These are phyloP conservation scores for Chrysosporium queenslandicum DNA, from an alignment of 2,329 filamentous ascomycete species.

Conservation along the genomic window DNA sequence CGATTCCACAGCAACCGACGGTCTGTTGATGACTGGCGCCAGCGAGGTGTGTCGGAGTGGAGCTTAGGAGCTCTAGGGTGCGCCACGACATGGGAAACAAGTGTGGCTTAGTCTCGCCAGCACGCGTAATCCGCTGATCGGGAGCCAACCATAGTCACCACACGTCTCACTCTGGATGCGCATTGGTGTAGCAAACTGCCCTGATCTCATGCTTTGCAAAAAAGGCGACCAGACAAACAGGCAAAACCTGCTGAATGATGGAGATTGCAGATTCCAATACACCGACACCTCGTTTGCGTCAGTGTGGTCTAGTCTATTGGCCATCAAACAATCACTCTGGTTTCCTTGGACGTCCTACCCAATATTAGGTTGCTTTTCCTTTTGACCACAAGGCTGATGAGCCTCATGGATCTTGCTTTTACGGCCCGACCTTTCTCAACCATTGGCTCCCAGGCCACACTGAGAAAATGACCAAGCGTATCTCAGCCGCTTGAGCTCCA, in stretches of 20 bases:
- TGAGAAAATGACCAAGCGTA: background rate
- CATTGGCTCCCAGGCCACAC: background rate
- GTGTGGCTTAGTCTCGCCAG: conserved; percentile 2
- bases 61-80: background rate
- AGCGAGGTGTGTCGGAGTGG: background rate
- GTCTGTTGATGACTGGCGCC: background rate
- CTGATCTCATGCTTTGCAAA: background rate
- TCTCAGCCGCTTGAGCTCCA: background rate
- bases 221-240: background rate
- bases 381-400: conserved; percentile 4
- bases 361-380: background rate
- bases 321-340: background rate
- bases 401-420: background rate
- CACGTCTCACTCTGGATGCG: background rate
- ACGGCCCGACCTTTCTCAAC: background rate
- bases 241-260: background rate
- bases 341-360: background rate
- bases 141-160: background rate
- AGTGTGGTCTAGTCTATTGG: too few relatives aligned
- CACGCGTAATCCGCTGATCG: conserved; percentile 3
- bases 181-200: background rate
- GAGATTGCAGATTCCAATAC: too few relatives aligned
- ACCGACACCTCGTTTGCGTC: too few relatives aligned
- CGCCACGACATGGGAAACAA: conserved; percentile 4
- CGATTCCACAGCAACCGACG: too few relatives aligned